Evolutionary conservation across 805 yeast genomes (phyloP).

Genomic region (Kodamaea restingae): DNA sequence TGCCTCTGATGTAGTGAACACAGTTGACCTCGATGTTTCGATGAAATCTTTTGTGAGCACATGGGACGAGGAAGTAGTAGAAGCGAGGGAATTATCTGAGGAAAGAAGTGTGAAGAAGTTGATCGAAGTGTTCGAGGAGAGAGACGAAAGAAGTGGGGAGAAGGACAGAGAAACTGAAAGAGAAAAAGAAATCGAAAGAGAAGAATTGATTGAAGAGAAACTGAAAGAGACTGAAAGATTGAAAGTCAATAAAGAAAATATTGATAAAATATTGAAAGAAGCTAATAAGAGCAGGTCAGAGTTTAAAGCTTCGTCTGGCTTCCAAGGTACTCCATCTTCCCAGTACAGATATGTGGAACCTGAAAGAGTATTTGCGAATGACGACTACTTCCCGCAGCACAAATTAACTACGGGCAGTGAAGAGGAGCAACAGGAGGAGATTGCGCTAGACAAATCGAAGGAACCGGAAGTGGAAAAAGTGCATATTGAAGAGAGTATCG

Average conservation of each 20-base stretch:
- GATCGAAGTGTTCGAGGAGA: background rate
- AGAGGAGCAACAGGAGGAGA: constrained; percentile 6
- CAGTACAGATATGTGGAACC: background rate
- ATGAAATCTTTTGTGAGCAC: constrained; percentile 18
- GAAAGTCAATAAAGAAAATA: too few relatives aligned
- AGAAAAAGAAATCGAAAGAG: background rate
- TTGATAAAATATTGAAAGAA: too few relatives aligned
- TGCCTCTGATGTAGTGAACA: background rate
- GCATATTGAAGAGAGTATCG: too few relatives aligned
- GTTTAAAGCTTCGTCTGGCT: too few relatives aligned
- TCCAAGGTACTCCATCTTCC: constrained; percentile 1
- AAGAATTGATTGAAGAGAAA: background rate
- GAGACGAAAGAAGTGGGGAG: background rate
- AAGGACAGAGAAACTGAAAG: background rate
- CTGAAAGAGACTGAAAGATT: background rate
- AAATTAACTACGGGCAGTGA: constrained; percentile 8
- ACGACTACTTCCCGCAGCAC: constrained; percentile 31
- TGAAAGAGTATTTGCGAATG: constrained; percentile 21
- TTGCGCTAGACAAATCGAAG: constrained; percentile 11
- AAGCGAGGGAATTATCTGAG: background rate
- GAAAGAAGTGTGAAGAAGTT: background rate
- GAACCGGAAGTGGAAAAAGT: constrained; percentile 12
- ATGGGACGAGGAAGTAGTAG: constrained; percentile 24
- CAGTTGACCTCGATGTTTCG: constrained; percentile 7
- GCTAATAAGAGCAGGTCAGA: too few relatives aligned